Evolutionary conservation across 1,284 basidiomycete genomes (phyloP).

Genomic region (Dichomitus squalens): DNA sequence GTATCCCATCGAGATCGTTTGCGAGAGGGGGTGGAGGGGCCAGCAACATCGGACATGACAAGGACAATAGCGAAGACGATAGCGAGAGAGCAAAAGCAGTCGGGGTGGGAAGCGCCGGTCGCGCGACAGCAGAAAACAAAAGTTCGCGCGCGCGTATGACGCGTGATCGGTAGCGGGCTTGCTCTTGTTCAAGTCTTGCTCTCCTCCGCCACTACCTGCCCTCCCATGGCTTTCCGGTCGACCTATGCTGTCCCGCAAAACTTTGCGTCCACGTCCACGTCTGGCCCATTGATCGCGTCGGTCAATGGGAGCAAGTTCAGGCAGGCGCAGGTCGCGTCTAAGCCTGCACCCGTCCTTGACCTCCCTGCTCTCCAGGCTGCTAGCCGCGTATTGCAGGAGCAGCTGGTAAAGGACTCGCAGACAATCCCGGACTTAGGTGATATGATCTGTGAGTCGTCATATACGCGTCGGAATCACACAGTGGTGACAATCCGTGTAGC

Average conservation of each 20-base stretch:
- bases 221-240: conserved; percentile 19
- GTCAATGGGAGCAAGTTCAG: conserved; percentile 22
- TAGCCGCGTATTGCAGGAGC: conserved; percentile 65
- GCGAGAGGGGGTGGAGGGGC: conserved; percentile 45
- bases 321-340: conserved; percentile 23
- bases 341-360: conserved; percentile 50
- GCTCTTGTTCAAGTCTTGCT: conserved; percentile 24
- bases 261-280: conserved; percentile 22
- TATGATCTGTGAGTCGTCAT: conserved; percentile 50
- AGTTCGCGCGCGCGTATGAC: conserved; percentile 26
- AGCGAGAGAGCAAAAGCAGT: not conserved
- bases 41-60: conserved; percentile 24
- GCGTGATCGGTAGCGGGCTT: conserved; percentile 18
- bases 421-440: conserved; percentile 75
- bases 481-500: conserved; percentile 39
- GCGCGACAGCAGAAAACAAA: conserved; percentile 17
- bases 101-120: conserved; percentile 3
- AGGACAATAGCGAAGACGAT: not conserved
- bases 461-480: not conserved
- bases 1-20: conserved; percentile 78
- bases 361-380: conserved; percentile 65
- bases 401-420: conserved; percentile 70
- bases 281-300: conserved; percentile 14
- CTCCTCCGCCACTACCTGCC: conserved; percentile 18
- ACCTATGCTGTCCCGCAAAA: conserved; percentile 15